Percentiles rank a stretch among this genome's conserved stretches.
Conservation (phyloP, 2,329 filamentous ascomycete genomes). For the Zymoseptoria tritici region DNA sequence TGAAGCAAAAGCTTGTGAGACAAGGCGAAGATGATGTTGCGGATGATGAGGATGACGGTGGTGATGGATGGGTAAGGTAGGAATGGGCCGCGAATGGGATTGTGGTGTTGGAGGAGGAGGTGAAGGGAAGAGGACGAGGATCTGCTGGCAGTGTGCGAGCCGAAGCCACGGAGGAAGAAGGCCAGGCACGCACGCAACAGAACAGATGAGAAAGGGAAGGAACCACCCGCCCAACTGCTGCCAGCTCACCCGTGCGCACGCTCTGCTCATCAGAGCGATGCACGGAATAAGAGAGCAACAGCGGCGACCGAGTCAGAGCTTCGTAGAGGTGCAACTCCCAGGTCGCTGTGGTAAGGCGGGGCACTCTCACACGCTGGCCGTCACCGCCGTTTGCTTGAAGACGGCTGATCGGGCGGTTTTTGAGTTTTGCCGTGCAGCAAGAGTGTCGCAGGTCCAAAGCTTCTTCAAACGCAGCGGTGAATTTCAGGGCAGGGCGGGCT, state of each 20-base stretch:
- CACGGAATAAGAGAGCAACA: not conserved
- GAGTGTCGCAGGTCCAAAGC: slow-evolving; percentile 4
- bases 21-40: not conserved
- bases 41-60: not conserved
- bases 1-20: not conserved
- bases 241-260: not conserved
- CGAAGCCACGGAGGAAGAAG: not conserved
- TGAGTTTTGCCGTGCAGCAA: slow-evolving; percentile 17
- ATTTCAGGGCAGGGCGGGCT: slow-evolving; percentile 3
- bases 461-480: slow-evolving; percentile 15
- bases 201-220: not conserved
- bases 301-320: not conserved
- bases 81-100: not conserved
- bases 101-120: not conserved
- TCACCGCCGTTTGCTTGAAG: not conserved
- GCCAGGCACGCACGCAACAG: not conserved
- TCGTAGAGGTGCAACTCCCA: not conserved
- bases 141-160: slow-evolving; percentile 1
- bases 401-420: slow-evolving; percentile 3
- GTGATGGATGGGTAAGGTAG: not conserved
- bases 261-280: not conserved
- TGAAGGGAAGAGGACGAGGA: not conserved
- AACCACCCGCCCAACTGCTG: not conserved
- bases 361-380: not conserved
- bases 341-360: not conserved